Evolutionary conservation across 345 rosid genomes (phyloP).

Genomic region (Theobroma cacao): DNA sequence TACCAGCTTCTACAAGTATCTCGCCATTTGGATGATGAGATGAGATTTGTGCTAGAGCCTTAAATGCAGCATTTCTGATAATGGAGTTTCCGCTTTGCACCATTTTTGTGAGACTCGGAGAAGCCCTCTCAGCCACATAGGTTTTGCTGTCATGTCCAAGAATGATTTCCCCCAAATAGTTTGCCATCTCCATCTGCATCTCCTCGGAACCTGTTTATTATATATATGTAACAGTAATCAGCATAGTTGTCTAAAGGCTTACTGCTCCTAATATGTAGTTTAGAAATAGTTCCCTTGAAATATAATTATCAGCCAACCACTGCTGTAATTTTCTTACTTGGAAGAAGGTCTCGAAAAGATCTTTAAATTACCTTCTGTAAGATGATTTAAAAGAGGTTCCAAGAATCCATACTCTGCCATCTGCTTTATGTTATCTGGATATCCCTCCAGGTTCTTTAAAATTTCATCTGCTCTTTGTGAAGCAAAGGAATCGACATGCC

Average conservation of each 20-base stretch:
- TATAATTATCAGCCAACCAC: not conserved
- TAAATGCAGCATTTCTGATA: slow-evolving; percentile 57
- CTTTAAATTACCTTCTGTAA: slow-evolving; percentile 51
- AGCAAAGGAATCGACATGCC: slow-evolving; percentile 44
- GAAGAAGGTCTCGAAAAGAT: not conserved
- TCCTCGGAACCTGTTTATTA: slow-evolving; percentile 61
- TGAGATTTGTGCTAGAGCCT: slow-evolving; percentile 69
- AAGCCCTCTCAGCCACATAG: slow-evolving; percentile 67
- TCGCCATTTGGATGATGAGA: slow-evolving; percentile 57
- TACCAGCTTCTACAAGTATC: slow-evolving; percentile 55
- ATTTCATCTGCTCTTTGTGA: slow-evolving; percentile 59
- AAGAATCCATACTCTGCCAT: slow-evolving; percentile 90
- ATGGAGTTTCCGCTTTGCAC: slow-evolving; percentile 53
- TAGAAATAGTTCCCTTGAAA: not conserved
- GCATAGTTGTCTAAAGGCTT: not conserved
- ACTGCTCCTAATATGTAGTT: not conserved
- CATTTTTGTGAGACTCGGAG: slow-evolving; percentile 58
- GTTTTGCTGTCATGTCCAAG: slow-evolving; percentile 56
- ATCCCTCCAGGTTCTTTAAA: slow-evolving; percentile 57
- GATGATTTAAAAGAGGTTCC: slow-evolving; percentile 78
- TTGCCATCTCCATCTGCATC: slow-evolving; percentile 66
- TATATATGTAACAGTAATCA: not conserved
- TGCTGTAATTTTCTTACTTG: not conserved
- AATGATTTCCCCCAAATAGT: slow-evolving; percentile 61
- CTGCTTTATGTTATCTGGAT: slow-evolving; percentile 56